Conservation (phyloP, 805 yeast species). For the Candida lessepsii region DNA sequence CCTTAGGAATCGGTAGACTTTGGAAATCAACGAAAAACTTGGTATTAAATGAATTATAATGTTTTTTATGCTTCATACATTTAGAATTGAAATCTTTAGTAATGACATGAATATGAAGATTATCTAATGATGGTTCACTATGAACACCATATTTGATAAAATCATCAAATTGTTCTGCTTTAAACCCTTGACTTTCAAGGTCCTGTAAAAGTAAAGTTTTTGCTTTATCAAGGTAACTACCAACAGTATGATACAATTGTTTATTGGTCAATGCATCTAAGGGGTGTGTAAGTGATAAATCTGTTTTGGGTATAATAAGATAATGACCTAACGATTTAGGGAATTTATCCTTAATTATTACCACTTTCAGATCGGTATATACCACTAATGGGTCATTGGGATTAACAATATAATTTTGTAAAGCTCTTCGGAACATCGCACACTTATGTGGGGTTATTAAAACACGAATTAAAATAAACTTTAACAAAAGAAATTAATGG, state of each 20-base stretch:
- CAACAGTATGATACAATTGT: constrained; percentile 26
- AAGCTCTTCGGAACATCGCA: constrained; percentile 40
- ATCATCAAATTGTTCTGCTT: constrained; percentile 2
- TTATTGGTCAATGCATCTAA: constrained; percentile 43
- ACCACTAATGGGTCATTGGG: constrained; percentile 48
- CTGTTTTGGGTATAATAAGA: constrained; percentile 60
- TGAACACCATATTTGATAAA: constrained; percentile 63
- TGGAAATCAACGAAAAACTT: constrained; percentile 59
- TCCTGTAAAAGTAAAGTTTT: constrained; percentile 29
- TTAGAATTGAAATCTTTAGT: constrained; percentile 60
- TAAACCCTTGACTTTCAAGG: constrained; percentile 15
- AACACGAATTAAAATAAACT: too few relatives aligned
- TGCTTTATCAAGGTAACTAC: constrained; percentile 38
- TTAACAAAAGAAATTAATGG: too few relatives aligned
- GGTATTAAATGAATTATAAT: constrained; percentile 71
- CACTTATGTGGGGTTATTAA: background rate
- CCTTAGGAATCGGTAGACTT: constrained; percentile 24
- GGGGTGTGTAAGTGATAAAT: constrained; percentile 42
- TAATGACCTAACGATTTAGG: constrained; percentile 65
- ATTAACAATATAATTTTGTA: constrained; percentile 46
- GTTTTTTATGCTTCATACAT: constrained; percentile 57
- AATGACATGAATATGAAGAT: constrained; percentile 72
- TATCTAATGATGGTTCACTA: constrained; percentile 64
- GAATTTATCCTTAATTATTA: constrained; percentile 57
- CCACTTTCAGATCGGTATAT: constrained; percentile 49